Conservation (phyloP, 1,139 yeast species). For the Geotrichum phurueaensis region DNA sequence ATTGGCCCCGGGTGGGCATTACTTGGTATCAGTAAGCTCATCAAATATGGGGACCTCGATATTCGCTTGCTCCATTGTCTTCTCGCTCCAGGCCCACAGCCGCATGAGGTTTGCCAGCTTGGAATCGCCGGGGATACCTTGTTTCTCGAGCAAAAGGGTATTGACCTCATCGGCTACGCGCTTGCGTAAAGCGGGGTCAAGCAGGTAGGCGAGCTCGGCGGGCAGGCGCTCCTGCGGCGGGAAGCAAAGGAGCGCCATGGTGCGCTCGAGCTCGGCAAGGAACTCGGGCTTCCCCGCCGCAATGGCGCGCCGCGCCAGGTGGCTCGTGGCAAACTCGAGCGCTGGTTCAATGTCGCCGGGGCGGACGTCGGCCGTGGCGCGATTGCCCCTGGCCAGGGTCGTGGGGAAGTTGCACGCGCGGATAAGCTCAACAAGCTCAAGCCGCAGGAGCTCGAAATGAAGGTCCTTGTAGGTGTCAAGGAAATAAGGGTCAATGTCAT, state of each 20-base stretch:
- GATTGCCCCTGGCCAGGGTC: not conserved
- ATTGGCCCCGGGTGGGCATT: too few species aligned
- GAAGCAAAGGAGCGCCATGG: conserved; percentile 40
- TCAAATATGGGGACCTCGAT: conserved; percentile 18
- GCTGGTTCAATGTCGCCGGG: conserved; percentile 29
- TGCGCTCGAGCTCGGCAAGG: conserved; percentile 34
- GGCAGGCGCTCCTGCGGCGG: conserved; percentile 32
- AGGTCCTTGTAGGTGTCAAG: conserved; percentile 33
- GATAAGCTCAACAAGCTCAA: conserved; percentile 39
- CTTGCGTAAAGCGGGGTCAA: conserved; percentile 33
- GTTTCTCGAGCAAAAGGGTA: conserved; percentile 33
- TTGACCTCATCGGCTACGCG: conserved; percentile 37
- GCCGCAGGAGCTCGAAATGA: conserved; percentile 36
- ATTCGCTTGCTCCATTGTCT: conserved; percentile 23
- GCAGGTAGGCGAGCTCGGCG: conserved; percentile 31
- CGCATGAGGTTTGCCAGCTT: conserved; percentile 33
- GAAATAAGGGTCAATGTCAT: conserved; percentile 37
- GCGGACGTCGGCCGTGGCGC: conserved; percentile 12
- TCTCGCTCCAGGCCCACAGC: conserved; percentile 35
- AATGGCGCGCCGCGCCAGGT: conserved; percentile 36
- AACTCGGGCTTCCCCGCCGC: conserved; percentile 19
- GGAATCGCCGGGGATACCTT: conserved; percentile 34
- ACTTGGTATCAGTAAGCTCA: not conserved
- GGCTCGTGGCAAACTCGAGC: conserved; percentile 37
- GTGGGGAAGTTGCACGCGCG: conserved; percentile 21